Evolutionary conservation across 768 basidiomycete species (phyloP), one percentile per base, ranked within the genome.

Genomic region (Albatrellus ellisii): DNA sequence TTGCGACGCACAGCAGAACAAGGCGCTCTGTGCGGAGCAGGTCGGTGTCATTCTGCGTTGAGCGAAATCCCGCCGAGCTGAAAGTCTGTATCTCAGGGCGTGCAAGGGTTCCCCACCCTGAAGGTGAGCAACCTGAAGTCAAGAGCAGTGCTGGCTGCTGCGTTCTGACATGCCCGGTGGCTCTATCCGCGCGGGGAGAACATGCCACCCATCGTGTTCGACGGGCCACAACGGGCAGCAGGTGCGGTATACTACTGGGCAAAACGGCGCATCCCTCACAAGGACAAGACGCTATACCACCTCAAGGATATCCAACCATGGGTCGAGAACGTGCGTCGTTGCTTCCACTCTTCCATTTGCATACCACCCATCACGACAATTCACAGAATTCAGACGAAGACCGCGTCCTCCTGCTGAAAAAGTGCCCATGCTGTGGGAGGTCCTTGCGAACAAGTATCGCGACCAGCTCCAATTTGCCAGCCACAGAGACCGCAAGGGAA

Each of bases 21-120:
- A 82, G 59, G 69, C 65, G 8, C 61, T 97, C 6, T 97, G 92
- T 54, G 73, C 75, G 0, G 78, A 87, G 39, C 83, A 91, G 66
- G 79, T 70, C 45, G 26, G 59, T 45, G 26, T 26, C 44, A 26
- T 24, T n/a, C 26, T 9, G 22, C 20, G 15, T 42, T 18, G 9
- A 17, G 8, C 24, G n/a, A n/a, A n/a, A 46, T 6, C 8, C 37
- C 33, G 22, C 26, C 20, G 36, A 17, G 40, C 17, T 31, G n/a
- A n/a, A n/a, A n/a, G n/a, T n/a, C n/a, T n/a, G n/a, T n/a, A n/a
- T 27, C 21, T 10, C 48, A 79, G 72, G 77, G 77, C 11, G 74
- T 95, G 17, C 68, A 91, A 61, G 91, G 91, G 2, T 97, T 91
- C 71, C 91, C 91, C 2, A 95, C 91, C 2, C 67, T 97, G 58